Conservation (phyloP, 2,329 filamentous ascomycete genomes). For the Cercospora sp. region DNA sequence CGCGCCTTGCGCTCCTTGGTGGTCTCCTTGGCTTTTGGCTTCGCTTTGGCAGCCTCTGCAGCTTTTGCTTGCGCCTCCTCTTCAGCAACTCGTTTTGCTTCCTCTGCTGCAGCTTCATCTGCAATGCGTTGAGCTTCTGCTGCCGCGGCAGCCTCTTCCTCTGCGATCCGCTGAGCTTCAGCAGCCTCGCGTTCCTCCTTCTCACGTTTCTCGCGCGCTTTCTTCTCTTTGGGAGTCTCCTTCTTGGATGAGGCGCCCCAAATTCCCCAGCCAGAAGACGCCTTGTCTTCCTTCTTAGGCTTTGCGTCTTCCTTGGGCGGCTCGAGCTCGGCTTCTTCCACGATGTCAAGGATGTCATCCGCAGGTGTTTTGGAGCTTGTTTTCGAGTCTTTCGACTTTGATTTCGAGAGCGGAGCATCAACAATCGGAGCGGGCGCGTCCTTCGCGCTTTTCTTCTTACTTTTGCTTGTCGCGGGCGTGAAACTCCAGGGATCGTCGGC, state of each 20-base stretch:
- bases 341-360: constrained; percentile 31
- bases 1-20: constrained; percentile 35
- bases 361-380: constrained; percentile 29
- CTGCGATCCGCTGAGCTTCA: constrained; percentile 27
- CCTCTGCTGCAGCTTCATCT: constrained; percentile 24
- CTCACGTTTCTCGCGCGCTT: constrained; percentile 46
- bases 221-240: constrained; percentile 36
- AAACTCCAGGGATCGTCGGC: constrained; percentile 35
- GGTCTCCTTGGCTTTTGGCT: background rate
- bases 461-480: constrained; percentile 40
- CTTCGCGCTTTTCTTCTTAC: constrained; percentile 37
- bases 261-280: constrained; percentile 39
- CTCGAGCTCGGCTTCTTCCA: constrained; percentile 30
- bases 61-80: background rate
- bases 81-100: background rate
- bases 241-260: constrained; percentile 41
- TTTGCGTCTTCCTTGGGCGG: constrained; percentile 11
- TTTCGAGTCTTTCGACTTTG: constrained; percentile 39
- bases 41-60: background rate
- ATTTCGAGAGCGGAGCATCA: constrained; percentile 36
- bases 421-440: constrained; percentile 35
- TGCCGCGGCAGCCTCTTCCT: constrained; percentile 40
- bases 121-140: constrained; percentile 33
- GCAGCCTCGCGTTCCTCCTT: constrained; percentile 43
- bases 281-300: constrained; percentile 43